Evolutionary conservation across 1,284 basidiomycete genomes (phyloP).

Genomic region (Ustilago xerochloae): DNA sequence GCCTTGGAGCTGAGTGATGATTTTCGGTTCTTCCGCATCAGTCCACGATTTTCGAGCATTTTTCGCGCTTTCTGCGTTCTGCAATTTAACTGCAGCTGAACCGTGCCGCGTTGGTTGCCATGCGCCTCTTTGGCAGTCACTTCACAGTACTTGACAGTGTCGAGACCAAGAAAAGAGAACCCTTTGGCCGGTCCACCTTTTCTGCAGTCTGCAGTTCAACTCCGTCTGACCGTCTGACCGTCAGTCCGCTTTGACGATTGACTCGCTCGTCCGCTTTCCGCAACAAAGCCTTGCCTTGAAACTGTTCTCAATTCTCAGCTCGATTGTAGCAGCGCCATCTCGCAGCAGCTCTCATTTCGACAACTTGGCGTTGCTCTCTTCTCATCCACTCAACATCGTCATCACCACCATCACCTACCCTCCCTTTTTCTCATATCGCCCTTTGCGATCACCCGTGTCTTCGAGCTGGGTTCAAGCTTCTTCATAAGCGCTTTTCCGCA

Average conservation of each 20-base stretch:
- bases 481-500: no score
- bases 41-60: not conserved
- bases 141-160: no score
- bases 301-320: not conserved
- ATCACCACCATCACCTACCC: not conserved
- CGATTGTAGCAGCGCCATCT: not conserved
- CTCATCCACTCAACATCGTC: not conserved
- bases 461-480: no score
- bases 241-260: not conserved
- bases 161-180: no score
- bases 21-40: constrained; percentile 1
- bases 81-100: not conserved
- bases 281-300: not conserved
- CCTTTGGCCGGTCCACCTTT: not conserved
- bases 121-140: no score
- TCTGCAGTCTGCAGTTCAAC: not conserved
- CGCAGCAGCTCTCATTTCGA: not conserved
- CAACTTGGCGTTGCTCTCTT: not conserved
- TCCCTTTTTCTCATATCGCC: not conserved
- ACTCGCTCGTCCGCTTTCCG: not conserved
- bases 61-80: not conserved
- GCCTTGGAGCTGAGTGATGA: not conserved
- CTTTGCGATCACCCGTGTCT: not conserved
- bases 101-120: no score
- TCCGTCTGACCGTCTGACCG: not conserved